A percentile compares a stretch with the other conserved stretches of the same genome.
phyloP scores from a whole-genome alignment of 176 grass and related monocot genomes.

The Areca catechu region DNA sequence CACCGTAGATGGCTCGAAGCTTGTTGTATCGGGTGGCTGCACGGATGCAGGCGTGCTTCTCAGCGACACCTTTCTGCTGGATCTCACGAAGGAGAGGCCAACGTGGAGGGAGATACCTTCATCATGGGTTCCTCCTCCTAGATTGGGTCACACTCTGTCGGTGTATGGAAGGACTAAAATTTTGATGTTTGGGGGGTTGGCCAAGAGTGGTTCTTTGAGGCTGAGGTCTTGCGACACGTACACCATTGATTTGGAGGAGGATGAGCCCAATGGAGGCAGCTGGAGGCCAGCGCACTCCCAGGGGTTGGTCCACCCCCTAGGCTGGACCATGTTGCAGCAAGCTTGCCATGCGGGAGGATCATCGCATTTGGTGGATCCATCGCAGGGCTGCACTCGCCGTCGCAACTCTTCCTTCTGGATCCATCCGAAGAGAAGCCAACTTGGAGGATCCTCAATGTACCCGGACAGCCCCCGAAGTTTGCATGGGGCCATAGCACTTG shows the following conservation, averaged over 20 bases:
- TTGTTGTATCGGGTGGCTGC: conserved; percentile 87
- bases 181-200: conserved; percentile 87
- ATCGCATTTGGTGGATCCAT: conserved; percentile 89
- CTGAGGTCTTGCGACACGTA: conserved; percentile 73
- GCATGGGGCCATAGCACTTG: conserved; percentile 96
- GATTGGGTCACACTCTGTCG: conserved; percentile 73
- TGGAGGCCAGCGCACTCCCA: conserved; percentile 39
- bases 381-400: conserved; percentile 65
- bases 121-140: conserved; percentile 57
- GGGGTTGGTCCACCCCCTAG: conserved; percentile 51
- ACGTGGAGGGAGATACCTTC: conserved; percentile 77
- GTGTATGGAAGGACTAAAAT: conserved; percentile 70
- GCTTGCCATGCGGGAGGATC: conserved; percentile 75
- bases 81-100: conserved; percentile 71
- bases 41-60: conserved; percentile 70
- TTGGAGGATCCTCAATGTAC: conserved; percentile 77
- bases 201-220: conserved; percentile 65
- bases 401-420: conserved; percentile 67
- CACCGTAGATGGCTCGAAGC: conserved; percentile 83
- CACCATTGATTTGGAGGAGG: conserved; percentile 56
- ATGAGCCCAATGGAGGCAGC: conserved; percentile 77
- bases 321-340: conserved; percentile 78
- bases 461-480: conserved; percentile 69
- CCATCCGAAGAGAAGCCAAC: conserved; percentile 64
- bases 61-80: conserved; percentile 77